Conservation (phyloP, 1,284 basidiomycete species). For the Singerocomus rubriflavus region DNA sequence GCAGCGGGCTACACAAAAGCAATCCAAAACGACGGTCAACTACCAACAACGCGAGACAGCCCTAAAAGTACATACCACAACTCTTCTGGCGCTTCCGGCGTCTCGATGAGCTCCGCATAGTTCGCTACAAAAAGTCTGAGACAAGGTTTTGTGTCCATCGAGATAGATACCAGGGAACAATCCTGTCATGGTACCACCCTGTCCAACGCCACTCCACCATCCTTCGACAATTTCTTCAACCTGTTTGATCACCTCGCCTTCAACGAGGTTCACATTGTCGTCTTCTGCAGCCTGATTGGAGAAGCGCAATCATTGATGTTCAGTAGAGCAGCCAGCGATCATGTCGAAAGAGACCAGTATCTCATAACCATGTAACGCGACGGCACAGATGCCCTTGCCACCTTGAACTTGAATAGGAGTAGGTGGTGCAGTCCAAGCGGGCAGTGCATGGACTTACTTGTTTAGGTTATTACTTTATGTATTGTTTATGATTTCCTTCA, state of each 20-base stretch:
- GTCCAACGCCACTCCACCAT: conserved; percentile 79
- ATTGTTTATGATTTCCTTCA: too few relatives aligned
- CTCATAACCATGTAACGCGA: conserved; percentile 78
- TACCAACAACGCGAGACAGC: not conserved
- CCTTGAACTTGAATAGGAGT: conserved; percentile 28
- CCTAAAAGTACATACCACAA: conserved; percentile 31
- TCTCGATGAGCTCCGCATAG: conserved; percentile 74
- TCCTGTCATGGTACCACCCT: conserved; percentile 61
- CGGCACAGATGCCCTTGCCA: conserved; percentile 54
- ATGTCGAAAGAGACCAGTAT: conserved; percentile 32
- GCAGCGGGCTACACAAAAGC: conserved; percentile 40
- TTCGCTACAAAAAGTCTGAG: conserved; percentile 48
- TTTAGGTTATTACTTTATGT: too few relatives aligned
- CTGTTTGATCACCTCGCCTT: conserved; percentile 80
- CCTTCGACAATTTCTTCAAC: conserved; percentile 85
- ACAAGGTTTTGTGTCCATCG: not conserved
- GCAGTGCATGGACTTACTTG: too few relatives aligned
- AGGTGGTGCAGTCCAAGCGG: too few relatives aligned
- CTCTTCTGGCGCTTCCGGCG: conserved; percentile 39
- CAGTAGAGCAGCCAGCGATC: not conserved
- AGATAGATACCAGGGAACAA: conserved; percentile 66
- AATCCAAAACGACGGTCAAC: not conserved
- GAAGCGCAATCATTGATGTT: not conserved
- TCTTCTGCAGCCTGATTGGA: conserved; percentile 67
- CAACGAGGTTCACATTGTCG: conserved; percentile 77